Evolutionary conservation across 2,329 filamentous ascomycete species (phyloP).

Genomic region (Penicillium expansum): DNA sequence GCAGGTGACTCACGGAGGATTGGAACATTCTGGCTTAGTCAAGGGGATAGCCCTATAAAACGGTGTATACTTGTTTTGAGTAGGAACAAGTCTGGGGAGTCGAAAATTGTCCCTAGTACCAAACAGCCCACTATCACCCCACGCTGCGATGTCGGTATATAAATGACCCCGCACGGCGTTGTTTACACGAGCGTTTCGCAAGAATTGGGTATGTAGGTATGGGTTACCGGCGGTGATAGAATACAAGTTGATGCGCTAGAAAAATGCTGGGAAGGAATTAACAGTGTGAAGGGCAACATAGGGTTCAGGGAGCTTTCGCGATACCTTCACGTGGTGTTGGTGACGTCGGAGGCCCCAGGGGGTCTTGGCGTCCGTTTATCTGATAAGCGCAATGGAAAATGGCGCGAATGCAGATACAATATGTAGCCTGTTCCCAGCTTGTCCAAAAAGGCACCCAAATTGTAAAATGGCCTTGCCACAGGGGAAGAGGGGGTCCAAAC

Average conservation of each 20-base stretch:
- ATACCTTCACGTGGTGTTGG: constrained; percentile 13
- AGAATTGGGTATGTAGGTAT: not conserved
- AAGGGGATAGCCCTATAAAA: not conserved
- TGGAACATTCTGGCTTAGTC: constrained; percentile 34
- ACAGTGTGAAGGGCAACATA: not conserved
- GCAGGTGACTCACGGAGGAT: constrained; percentile 28
- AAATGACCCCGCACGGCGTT: constrained; percentile 18
- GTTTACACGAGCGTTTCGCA: constrained; percentile 1
- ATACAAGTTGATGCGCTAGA: not conserved
- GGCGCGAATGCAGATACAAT: not conserved
- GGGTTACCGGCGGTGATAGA: not conserved
- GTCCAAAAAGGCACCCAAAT: not conserved
- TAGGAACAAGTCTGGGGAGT: not conserved
- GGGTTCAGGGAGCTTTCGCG: constrained; percentile 1
- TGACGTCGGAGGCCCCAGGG: constrained; percentile 23
- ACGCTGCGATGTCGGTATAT: constrained; percentile 8
- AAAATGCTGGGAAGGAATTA: not conserved
- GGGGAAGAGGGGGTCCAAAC: not conserved
- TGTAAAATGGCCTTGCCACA: not conserved
- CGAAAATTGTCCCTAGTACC: not conserved
- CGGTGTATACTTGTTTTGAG: not conserved
- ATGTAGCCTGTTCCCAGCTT: not conserved
- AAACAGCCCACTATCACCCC: constrained; percentile 10
- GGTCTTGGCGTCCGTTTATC: constrained; percentile 14
- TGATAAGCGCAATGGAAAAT: constrained; percentile 7